Base-by-base conservation (phyloP, 2,329 filamentous ascomycete species). In the Stenocarpella maydis region DNA sequence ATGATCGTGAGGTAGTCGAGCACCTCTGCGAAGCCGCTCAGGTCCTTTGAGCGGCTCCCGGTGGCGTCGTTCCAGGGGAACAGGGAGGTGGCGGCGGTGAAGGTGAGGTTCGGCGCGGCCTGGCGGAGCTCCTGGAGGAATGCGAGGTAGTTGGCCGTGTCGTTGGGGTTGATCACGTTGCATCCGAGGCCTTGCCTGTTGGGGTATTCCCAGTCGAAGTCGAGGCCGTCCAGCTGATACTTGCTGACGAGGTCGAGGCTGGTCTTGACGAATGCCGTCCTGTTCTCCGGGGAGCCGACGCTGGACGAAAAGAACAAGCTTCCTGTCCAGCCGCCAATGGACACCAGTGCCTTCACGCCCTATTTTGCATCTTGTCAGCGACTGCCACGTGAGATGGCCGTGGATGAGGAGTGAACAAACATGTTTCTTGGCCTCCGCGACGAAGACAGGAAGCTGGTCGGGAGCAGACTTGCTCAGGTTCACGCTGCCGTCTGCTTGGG, bases 111-210 rank as follows among this genome's bases (percentile, higher is more conserved):
- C 49, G 67, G 69, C 14, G 50, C 45, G 39, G 43, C 19, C 3
- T 54, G 37, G 65, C 72, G 71, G 17, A 73, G 65, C 66, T 71
- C 68, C 52, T 71, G 50, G 3, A 73, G 64, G 69, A 73, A 72
- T 6, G 58, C 19, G 37, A 73, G 67, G 68, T 68, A 68, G 68
- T 72, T 73, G 58, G 55, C 39, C 6, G 68, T 69, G 65, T 73
- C 72, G 34, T 73, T 54, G 17, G 24, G 19, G 53, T 66, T 72
- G 67, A 72, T 69, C 60, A 66, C 53, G 12, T 60, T 68, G 65
- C 65, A 68, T 9, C 65, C 53, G n/a, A 68, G 65, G 88, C 82
- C 64, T 83, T 87, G 10, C 86, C 88, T 68, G 89, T 83, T 1
- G 64, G 72, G 72, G 63, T 74, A 75, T 39, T 75, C 74, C n/a